phyloP scores from a whole-genome alignment of 148 eudicot genomes.

The Amaranthus cruentus region DNA sequence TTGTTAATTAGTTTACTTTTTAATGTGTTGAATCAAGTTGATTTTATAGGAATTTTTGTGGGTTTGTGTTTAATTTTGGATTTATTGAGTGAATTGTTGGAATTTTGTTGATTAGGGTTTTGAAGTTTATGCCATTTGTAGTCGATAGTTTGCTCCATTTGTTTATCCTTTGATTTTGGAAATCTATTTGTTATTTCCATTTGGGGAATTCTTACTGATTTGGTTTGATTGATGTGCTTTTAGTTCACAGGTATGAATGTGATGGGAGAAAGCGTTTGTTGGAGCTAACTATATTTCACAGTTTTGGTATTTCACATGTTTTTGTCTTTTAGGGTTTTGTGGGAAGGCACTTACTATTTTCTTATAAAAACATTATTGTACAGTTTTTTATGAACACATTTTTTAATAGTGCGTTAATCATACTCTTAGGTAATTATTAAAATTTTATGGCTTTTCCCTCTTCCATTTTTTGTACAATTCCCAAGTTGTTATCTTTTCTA shows the following conservation, averaged over 20 bases:
- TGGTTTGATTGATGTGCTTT: background rate
- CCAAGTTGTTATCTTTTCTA: no score
- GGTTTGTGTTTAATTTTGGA: conserved; percentile 18
- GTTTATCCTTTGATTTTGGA: background rate
- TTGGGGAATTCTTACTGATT: background rate
- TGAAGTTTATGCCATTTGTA: no score
- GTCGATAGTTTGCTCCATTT: background rate
- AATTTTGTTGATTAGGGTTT: conserved; percentile 22
- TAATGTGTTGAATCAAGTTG: background rate
- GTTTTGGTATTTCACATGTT: conserved; percentile 5
- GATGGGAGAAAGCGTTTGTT: background rate
- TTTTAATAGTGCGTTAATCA: no score
- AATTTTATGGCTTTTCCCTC: no score
- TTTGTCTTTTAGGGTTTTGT: conserved; percentile 31
- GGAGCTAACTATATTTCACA: conserved; percentile 11
- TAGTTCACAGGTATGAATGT: background rate
- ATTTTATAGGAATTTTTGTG: conserved; percentile 5
- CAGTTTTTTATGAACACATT: no score
- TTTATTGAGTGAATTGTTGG: conserved; percentile 8
- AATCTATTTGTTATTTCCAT: background rate
- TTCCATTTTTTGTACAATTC: no score
- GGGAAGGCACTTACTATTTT: conserved; percentile 16
- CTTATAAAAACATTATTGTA: background rate
- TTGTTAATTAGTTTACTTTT: background rate
- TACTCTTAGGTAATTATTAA: no score